Percentiles rank a stretch among this genome's conserved stretches.
These are phyloP conservation scores for Spinellus fusiger DNA, from an alignment of 192 early-diverging fungal genomes.

Conservation along the genomic window DNA sequence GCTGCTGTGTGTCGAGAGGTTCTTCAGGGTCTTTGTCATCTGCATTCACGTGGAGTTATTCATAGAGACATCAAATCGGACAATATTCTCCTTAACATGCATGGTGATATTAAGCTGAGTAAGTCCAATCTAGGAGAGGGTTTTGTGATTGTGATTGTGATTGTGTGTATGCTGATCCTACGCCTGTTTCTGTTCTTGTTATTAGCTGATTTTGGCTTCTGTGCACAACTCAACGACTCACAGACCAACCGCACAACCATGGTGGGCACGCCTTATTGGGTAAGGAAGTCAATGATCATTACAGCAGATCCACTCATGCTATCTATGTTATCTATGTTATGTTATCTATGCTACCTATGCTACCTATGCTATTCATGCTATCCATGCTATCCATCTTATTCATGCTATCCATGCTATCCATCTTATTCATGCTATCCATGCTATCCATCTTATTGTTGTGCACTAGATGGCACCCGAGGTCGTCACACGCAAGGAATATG, in stretches of 20 bases:
- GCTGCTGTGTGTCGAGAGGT: slow-evolving; percentile 77
- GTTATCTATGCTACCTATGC: not conserved
- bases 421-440: not conserved
- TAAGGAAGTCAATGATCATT: not conserved
- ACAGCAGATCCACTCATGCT: not conserved
- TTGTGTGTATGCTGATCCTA: not conserved
- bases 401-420: not conserved
- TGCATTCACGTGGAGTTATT: slow-evolving; percentile 71
- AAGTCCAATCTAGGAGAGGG: slow-evolving; percentile 10
- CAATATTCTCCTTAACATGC: slow-evolving; percentile 68
- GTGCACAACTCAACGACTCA: slow-evolving; percentile 71
- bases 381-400: not conserved
- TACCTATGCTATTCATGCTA: not conserved
- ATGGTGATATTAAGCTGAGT: slow-evolving; percentile 74
- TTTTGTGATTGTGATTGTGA: not conserved
- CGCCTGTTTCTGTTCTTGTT: slow-evolving; percentile 1
- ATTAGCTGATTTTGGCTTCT: slow-evolving; percentile 83
- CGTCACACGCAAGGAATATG: slow-evolving; percentile 76
- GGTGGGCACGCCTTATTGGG: slow-evolving; percentile 82
- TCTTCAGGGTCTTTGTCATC: slow-evolving; percentile 59
- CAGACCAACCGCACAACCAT: slow-evolving; percentile 72
- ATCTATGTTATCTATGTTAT: not conserved
- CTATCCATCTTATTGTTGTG: not conserved
- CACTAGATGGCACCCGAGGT: slow-evolving; percentile 81
- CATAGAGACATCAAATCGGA: slow-evolving; percentile 81